These are phyloP conservation scores for Wickerhamomyces subpelliculosus DNA, from an alignment of 805 yeast species.

Conservation along the genomic window DNA sequence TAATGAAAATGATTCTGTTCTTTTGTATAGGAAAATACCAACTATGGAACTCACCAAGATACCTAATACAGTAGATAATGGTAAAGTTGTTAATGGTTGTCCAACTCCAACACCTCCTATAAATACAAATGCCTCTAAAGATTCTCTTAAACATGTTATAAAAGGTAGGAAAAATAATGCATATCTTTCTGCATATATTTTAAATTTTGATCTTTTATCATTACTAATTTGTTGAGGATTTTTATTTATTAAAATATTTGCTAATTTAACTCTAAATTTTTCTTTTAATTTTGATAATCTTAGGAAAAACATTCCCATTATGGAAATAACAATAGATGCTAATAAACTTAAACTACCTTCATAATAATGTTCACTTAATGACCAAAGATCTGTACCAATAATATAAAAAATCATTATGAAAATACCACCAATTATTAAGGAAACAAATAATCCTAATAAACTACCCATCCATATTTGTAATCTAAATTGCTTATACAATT, in stretches of 20 bases:
- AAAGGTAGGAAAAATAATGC: constrained; percentile 75
- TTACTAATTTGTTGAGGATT: constrained; percentile 21
- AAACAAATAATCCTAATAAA: constrained; percentile 56
- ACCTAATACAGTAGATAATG: constrained; percentile 57
- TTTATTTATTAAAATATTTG: constrained; percentile 28
- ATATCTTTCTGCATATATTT: constrained; percentile 45
- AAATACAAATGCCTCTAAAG: constrained; percentile 86
- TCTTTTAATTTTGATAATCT: constrained; percentile 75
- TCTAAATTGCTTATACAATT: constrained; percentile 38
- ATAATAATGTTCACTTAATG: constrained; percentile 81
- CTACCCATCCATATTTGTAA: constrained; percentile 85
- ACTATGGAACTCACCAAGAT: constrained; percentile 50
- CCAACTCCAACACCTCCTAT: constrained; percentile 83
- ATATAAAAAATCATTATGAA: constrained; percentile 67
- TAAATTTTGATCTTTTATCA: constrained; percentile 19
- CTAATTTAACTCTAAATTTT: constrained; percentile 67
- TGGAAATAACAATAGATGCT: constrained; percentile 71
- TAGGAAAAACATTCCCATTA: constrained; percentile 81
- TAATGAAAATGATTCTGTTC: constrained; percentile 73
- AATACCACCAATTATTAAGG: constrained; percentile 65
- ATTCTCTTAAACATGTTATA: constrained; percentile 82
- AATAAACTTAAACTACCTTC: constrained; percentile 78
- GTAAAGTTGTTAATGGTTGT: constrained; percentile 58
- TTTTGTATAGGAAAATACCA: constrained; percentile 63
- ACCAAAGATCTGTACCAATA: constrained; percentile 82